Evolutionary conservation across 306 rosid species (phyloP).

Genomic region (Lagenaria siceraria): DNA sequence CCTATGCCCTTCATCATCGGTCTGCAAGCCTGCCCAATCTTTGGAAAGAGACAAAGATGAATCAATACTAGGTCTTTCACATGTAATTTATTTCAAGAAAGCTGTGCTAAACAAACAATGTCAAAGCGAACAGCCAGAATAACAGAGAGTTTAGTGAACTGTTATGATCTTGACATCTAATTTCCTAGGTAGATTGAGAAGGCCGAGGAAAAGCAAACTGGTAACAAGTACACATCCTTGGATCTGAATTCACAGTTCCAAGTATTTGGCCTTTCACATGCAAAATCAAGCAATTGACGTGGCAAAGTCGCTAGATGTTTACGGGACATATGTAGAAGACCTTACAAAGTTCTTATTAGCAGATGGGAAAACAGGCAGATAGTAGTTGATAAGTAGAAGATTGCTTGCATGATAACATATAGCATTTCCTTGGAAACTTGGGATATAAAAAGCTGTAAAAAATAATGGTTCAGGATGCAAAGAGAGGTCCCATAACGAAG

Average conservation of each 20-base stretch:
- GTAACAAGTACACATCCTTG: neutral
- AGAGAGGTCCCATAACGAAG: neutral
- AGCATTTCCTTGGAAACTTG: neutral
- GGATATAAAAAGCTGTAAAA: neutral
- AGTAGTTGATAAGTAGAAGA: too few species aligned
- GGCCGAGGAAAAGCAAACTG: neutral
- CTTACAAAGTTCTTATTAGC: too few species aligned
- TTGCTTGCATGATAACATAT: neutral
- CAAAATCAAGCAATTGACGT: neutral
- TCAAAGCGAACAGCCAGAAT: neutral
- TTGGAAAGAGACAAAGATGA: neutral
- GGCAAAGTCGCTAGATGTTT: neutral
- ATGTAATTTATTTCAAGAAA: neutral
- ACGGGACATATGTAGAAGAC: too few species aligned
- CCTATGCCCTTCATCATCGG: constrained; percentile 36
- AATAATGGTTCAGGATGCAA: neutral
- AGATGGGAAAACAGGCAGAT: too few species aligned
- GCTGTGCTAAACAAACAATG: neutral
- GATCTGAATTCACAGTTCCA: neutral
- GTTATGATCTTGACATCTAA: neutral
- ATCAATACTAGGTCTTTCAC: neutral
- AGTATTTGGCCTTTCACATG: neutral
- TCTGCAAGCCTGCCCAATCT: constrained; percentile 84
- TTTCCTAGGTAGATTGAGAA: neutral
- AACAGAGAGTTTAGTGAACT: neutral